A percentile compares a stretch with the other conserved stretches of the same genome.
These are phyloP conservation scores for Mycena leptocephala DNA, from an alignment of 768 basidiomycete genomes.

Conservation along the genomic window DNA sequence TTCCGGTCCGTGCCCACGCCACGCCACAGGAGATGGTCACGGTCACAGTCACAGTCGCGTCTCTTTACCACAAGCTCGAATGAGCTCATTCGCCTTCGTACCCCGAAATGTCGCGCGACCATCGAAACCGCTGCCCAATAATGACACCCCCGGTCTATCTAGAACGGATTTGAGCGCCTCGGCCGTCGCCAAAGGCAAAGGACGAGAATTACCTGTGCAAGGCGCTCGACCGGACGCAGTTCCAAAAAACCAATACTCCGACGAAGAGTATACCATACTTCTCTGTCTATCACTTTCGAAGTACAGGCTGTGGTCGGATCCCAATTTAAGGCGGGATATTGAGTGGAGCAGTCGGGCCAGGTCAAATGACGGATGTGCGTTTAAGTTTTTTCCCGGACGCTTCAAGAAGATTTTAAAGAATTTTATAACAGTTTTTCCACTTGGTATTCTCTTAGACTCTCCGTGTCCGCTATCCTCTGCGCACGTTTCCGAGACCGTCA, in stretches of 20 bases:
- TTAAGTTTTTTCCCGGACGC: background rate
- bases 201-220: conserved; percentile 28
- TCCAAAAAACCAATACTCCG: conserved; percentile 40
- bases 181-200: conserved; percentile 39
- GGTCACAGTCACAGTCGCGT: background rate
- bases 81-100: conserved; percentile 60
- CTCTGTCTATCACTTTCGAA: conserved; percentile 79
- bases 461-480: conserved; percentile 47
- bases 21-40: too few species aligned
- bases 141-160: background rate
- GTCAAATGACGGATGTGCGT: conserved; percentile 66
- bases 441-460: conserved; percentile 65
- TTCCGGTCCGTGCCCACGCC: too few species aligned
- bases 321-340: conserved; percentile 66
- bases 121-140: conserved; percentile 37
- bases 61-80: conserved; percentile 1
- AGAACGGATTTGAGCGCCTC: background rate
- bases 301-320: conserved; percentile 77
- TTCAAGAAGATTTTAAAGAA: conserved; percentile 34
- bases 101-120: conserved; percentile 63
- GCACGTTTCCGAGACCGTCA: conserved; percentile 58
- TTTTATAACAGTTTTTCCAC: conserved; percentile 70
- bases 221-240: background rate
- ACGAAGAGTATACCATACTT: conserved; percentile 67
- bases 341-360: conserved; percentile 50